phyloP scores from a whole-genome alignment of 2,329 filamentous ascomycete species.

The Karstenula rhodostoma region DNA sequence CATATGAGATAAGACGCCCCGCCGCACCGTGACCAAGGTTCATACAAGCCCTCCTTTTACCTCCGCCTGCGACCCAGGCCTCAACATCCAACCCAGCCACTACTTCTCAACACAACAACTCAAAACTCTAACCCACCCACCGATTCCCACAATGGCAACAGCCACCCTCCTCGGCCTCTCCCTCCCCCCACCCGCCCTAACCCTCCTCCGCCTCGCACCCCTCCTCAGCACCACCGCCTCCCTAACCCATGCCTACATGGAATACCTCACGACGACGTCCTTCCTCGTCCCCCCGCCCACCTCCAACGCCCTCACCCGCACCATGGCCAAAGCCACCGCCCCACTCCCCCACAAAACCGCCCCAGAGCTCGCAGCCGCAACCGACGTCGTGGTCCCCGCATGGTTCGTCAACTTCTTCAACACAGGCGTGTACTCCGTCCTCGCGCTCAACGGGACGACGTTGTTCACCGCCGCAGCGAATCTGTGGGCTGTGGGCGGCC shows the following conservation, averaged over 20 bases:
- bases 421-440: constrained; percentile 26
- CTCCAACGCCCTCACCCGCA: constrained; percentile 2
- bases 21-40: neutral
- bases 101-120: neutral
- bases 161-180: constrained; percentile 15
- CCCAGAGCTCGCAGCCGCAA: constrained; percentile 18
- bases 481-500: constrained; percentile 18
- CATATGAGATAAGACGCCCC: neutral
- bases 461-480: constrained; percentile 23
- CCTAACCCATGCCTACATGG: constrained; percentile 39
- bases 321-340: constrained; percentile 8
- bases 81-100: neutral
- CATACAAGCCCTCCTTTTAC: neutral
- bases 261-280: constrained; percentile 31
- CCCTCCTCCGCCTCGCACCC: constrained; percentile 32
- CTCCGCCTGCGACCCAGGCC: neutral
- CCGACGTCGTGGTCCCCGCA: constrained; percentile 22
- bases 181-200: constrained; percentile 22
- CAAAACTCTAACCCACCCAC: neutral
- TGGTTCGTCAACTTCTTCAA: constrained; percentile 35
- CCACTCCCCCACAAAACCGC: constrained; percentile 4
- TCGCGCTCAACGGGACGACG: constrained; percentile 30
- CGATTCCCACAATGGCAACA: constrained; percentile 8
- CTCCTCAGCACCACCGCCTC: constrained; percentile 33
- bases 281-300: constrained; percentile 26